A percentile compares a stretch with the other conserved stretches of the same genome.
Evolutionary conservation across 2,329 filamentous ascomycete species (phyloP).

Genomic region (Canariomyces notabilis): DNA sequence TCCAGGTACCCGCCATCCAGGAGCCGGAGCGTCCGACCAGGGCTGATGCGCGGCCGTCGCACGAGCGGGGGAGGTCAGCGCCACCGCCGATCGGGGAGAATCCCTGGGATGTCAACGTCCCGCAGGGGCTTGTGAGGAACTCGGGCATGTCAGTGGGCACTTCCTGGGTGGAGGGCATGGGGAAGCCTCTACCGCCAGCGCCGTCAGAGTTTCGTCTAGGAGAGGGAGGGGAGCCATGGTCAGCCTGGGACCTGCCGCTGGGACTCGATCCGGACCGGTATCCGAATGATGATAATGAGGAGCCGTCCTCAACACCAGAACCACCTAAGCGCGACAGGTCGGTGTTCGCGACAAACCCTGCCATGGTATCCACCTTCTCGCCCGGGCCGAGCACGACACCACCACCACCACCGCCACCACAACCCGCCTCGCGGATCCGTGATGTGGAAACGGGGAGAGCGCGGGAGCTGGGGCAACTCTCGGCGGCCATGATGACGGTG

Average conservation of each 20-base stretch:
- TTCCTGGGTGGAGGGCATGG: conserved; percentile 23
- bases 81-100: conserved; percentile 44
- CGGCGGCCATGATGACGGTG: conserved; percentile 51
- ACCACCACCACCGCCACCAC: conserved; percentile 1
- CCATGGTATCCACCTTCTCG: conserved; percentile 22
- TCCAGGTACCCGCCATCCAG: conserved; percentile 15
- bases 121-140: conserved; percentile 19
- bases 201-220: conserved; percentile 40
- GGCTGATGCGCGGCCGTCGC: conserved; percentile 28
- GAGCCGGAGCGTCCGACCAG: conserved; percentile 26
- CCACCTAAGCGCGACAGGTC: conserved; percentile 7
- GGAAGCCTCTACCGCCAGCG: conserved; percentile 41
- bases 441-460: conserved; percentile 33
- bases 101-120: conserved; percentile 39
- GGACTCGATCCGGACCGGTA: conserved; percentile 27
- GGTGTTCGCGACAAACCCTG: conserved; percentile 19
- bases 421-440: conserved; percentile 14
- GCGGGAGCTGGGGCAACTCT: conserved; percentile 44
- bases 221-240: conserved; percentile 46
- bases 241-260: conserved; percentile 33
- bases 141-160: conserved; percentile 20
- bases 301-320: background rate
- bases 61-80: conserved; percentile 45
- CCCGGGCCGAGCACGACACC: conserved; percentile 17
- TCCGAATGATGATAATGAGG: conserved; percentile 25